A percentile compares a stretch with the other conserved stretches of the same genome.
Evolutionary conservation across 1,284 basidiomycete genomes (phyloP).

Genomic region (Pseudozyma pruni): DNA sequence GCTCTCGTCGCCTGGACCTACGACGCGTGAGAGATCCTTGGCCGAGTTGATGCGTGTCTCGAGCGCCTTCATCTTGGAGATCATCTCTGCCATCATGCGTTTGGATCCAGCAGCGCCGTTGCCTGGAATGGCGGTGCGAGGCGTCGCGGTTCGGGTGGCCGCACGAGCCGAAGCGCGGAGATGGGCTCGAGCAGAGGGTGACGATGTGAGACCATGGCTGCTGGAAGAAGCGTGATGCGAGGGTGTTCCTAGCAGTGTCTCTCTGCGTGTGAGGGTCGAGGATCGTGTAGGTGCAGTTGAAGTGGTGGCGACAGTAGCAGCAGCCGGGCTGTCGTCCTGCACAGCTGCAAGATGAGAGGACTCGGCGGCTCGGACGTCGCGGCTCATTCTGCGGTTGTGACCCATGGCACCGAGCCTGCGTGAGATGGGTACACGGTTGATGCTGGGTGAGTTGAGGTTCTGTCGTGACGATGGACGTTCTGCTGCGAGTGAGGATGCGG

Average conservation of each 20-base stretch:
- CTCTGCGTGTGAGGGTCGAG: slow-evolving; percentile 21
- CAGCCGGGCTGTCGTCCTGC: slow-evolving; percentile 41
- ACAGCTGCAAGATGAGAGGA: slow-evolving; percentile 26
- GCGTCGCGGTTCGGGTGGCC: slow-evolving; percentile 21
- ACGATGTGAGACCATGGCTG: slow-evolving; percentile 21
- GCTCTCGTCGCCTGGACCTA: slow-evolving; percentile 43
- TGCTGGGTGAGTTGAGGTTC: slow-evolving; percentile 35
- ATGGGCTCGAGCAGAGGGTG: slow-evolving; percentile 38
- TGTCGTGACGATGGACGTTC: slow-evolving; percentile 34
- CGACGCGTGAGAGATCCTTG: slow-evolving; percentile 33
- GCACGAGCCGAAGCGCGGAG: slow-evolving; percentile 30
- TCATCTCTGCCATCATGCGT: slow-evolving; percentile 58
- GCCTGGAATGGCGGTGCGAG: slow-evolving; percentile 5
- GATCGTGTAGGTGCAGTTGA: slow-evolving; percentile 12
- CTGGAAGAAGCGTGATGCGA: slow-evolving; percentile 7
- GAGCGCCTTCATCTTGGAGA: slow-evolving; percentile 60
- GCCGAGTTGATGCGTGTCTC: slow-evolving; percentile 58
- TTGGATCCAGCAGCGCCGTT: slow-evolving; percentile 21
- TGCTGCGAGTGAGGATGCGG: background rate
- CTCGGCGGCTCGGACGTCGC: slow-evolving; percentile 40
- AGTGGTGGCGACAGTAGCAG: background rate
- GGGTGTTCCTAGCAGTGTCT: slow-evolving; percentile 22
- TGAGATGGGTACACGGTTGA: slow-evolving; percentile 34
- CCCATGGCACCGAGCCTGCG: slow-evolving; percentile 35
- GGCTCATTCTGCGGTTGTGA: slow-evolving; percentile 40